Base-by-base conservation (phyloP, 345 rosid species). In the Erucastrum elatum region DNA sequence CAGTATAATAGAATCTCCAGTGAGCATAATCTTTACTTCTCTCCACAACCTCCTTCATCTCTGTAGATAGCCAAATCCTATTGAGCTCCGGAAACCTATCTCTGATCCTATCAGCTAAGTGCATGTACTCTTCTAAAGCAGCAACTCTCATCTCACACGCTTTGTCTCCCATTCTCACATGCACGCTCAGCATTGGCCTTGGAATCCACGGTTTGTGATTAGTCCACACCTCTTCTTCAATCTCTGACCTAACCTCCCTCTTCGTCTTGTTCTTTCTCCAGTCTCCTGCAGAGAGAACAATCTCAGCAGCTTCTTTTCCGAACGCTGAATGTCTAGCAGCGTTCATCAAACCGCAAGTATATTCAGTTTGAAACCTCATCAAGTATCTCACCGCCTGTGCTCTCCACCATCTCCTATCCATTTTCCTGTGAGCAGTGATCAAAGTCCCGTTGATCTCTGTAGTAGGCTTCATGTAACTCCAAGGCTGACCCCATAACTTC, bases 101-200 rank as follows among this genome's bases (percentile, higher is more conserved):
- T 80, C 86, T 84, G 55, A 90, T 85, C 5, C 90, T 84, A 55
- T 80, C 79, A 21, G 98, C 97, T 4, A 91, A 93, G 13, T 21
- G 86, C 90, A 90, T 86, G 64, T 95, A 95, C 51, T 75, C 89
- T 59, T 91, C 87, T 8, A 91, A 90, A 63, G 87, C 87, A 0
- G 90, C 89, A 8, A 95, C 87, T 81, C 87, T 90, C 99, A 95
- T 95, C 80, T 95, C 97, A 8, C 94, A 88, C 0, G 99, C 94
- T 83, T 95, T 95, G 85, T 95, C 99, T 69, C 99, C 97, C 98
- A 95, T 95, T 72, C 99, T 84, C n/a, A 95, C 98, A 8, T 95
- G 99, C 84, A 95, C 80, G 79, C 99, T 95, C 69, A 93, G 87
- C 84, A 95, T 75, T 33, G 98, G 99, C 84, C 94, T 84, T 0